phyloP scores from a whole-genome alignment of 2,329 filamentous ascomycete species.

The Ophiostoma angusticollis region DNA sequence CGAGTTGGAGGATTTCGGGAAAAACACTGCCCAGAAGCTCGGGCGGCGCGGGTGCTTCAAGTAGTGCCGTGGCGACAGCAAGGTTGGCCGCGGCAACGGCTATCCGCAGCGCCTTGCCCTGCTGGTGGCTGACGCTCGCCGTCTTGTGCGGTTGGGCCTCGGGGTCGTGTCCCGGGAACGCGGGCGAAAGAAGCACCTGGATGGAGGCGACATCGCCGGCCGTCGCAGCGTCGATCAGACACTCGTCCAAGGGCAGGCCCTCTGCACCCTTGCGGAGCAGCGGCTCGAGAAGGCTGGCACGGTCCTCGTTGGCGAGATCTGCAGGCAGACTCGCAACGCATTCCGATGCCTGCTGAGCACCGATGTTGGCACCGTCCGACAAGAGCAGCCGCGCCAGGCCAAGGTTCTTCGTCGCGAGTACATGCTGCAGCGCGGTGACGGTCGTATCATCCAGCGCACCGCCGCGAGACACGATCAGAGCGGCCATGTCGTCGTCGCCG shows the following conservation, averaged over 20 bases:
- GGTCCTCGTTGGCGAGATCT: constrained; percentile 35
- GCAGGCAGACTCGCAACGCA: constrained; percentile 38
- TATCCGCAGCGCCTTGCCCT: constrained; percentile 36
- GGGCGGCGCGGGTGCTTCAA: constrained; percentile 32
- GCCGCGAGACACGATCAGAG: constrained; percentile 38
- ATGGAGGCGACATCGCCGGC: constrained; percentile 34
- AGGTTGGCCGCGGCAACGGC: constrained; percentile 34
- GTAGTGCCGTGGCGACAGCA: constrained; percentile 31
- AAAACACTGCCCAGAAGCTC: constrained; percentile 37
- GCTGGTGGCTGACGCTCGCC: constrained; percentile 40
- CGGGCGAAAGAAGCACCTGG: constrained; percentile 36
- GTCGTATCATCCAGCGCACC: constrained; percentile 42
- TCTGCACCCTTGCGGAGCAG: constrained; percentile 39
- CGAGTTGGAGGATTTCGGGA: constrained; percentile 32
- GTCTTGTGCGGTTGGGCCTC: constrained; percentile 28
- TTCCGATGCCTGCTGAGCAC: constrained; percentile 32
- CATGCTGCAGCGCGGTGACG: constrained; percentile 34
- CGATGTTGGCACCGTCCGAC: constrained; percentile 29
- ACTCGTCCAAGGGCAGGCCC: constrained; percentile 34
- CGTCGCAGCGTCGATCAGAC: constrained; percentile 36
- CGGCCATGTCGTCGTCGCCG: constrained; percentile 38
- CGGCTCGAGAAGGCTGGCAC: constrained; percentile 30
- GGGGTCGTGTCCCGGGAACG: constrained; percentile 23
- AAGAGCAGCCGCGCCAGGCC: constrained; percentile 36
- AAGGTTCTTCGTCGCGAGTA: constrained; percentile 32